Conservation (phyloP, 257 asterid genomes). For the Przewalskia tangutica region DNA sequence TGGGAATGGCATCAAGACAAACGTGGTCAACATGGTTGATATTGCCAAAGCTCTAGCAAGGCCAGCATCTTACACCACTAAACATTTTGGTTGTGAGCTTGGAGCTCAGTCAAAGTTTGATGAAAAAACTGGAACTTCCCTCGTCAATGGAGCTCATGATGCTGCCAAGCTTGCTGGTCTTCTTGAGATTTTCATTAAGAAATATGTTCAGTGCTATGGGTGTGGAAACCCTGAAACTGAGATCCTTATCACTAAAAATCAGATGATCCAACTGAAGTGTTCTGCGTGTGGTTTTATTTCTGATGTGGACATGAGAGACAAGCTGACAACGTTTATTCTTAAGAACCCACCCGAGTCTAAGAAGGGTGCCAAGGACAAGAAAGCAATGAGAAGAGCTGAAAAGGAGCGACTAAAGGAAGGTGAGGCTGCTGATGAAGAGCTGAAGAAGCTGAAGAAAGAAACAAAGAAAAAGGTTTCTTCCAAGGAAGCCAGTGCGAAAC, state of each 20-base stretch:
- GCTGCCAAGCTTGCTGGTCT: slow-evolving; percentile 36
- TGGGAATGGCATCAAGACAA: slow-evolving; percentile 40
- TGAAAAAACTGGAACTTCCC: slow-evolving; percentile 35
- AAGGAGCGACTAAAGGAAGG: slow-evolving; percentile 36
- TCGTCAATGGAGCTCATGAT: slow-evolving; percentile 35
- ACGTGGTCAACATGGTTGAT: slow-evolving; percentile 34
- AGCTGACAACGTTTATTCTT: slow-evolving; percentile 28
- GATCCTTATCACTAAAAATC: slow-evolving; percentile 26
- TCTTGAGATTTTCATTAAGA: slow-evolving; percentile 32
- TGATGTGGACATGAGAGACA: slow-evolving; percentile 41
- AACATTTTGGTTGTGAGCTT: slow-evolving; percentile 33
- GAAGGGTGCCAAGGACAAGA: slow-evolving; percentile 36
- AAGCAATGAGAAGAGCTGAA: slow-evolving; percentile 33
- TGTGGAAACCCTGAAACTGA: slow-evolving; percentile 38
- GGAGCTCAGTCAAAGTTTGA: slow-evolving; percentile 44
- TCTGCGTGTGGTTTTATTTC: slow-evolving; percentile 40
- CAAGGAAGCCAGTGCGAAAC: slow-evolving; percentile 19
- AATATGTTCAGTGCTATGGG: slow-evolving; percentile 38
- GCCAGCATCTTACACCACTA: slow-evolving; percentile 34
- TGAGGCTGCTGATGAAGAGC: slow-evolving; percentile 35
- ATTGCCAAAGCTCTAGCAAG: slow-evolving; percentile 37
- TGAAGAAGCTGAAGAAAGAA: slow-evolving; percentile 31
- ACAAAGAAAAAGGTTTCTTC: slow-evolving; percentile 28
- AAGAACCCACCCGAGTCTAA: slow-evolving; percentile 36
- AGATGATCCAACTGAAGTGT: slow-evolving; percentile 35